Percentiles rank a stretch among this genome's conserved stretches.
These are phyloP conservation scores for Funneliformis geosporum DNA, from an alignment of 192 early-diverging fungal species.

Conservation along the genomic window DNA sequence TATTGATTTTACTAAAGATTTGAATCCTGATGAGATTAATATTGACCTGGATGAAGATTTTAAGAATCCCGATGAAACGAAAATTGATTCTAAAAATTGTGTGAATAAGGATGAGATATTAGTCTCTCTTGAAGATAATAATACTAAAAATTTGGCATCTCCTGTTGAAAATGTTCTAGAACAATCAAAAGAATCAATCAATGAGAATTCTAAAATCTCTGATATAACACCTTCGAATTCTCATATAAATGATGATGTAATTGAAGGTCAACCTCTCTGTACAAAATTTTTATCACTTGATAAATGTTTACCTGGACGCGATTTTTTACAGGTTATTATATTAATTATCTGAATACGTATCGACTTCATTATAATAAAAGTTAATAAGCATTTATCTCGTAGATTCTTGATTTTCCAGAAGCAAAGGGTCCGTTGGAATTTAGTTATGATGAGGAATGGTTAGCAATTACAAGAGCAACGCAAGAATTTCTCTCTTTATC, in stretches of 20 bases:
- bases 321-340: conserved; percentile 78
- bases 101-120: conserved; percentile 6
- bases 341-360: background rate
- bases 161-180: background rate
- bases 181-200: background rate
- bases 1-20: conserved; percentile 36
- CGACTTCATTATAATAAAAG: background rate
- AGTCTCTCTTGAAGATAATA: background rate
- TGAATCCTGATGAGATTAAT: conserved; percentile 48
- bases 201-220: conserved; percentile 45
- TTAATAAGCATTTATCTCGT: conserved; percentile 22
- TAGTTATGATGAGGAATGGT: conserved; percentile 85
- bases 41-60: conserved; percentile 37
- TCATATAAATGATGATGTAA: conserved; percentile 43
- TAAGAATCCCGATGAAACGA: conserved; percentile 36
- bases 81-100: conserved; percentile 26
- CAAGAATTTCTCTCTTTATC: conserved; percentile 55
- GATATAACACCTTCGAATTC: conserved; percentile 61
- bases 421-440: conserved; percentile 51
- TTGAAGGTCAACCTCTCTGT: conserved; percentile 32
- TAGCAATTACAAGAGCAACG: conserved; percentile 70
- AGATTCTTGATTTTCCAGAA: conserved; percentile 58
- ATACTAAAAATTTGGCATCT: background rate
- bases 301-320: conserved; percentile 79
- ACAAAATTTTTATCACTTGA: conserved; percentile 94